phyloP scores from a whole-genome alignment of 345 rosid genomes.

The Turnera subulata region DNA sequence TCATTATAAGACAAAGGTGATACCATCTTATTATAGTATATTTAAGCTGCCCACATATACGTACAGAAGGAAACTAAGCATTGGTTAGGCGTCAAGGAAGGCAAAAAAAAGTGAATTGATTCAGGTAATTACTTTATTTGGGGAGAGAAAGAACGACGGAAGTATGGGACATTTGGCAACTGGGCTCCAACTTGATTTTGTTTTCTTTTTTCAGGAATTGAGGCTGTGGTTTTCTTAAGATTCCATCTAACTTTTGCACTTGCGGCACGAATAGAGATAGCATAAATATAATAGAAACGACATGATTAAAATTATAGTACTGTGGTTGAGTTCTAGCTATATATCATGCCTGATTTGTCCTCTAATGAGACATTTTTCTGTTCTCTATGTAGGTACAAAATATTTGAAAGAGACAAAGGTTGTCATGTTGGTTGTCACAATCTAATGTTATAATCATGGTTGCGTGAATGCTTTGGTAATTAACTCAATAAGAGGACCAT shows the following conservation, averaged over 20 bases:
- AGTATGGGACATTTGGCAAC: neutral
- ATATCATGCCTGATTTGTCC: neutral
- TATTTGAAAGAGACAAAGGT: conserved; percentile 10
- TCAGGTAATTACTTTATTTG: too few relatives aligned
- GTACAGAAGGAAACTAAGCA: too few relatives aligned
- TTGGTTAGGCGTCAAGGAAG: too few relatives aligned
- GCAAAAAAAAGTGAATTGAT: too few relatives aligned
- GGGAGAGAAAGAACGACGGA: neutral
- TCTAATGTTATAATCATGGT: conserved; percentile 9
- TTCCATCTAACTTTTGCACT: conserved; percentile 18
- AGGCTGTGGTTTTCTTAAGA: conserved; percentile 19
- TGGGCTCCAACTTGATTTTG: conserved; percentile 12
- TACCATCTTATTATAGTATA: too few relatives aligned
- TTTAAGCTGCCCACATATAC: too few relatives aligned
- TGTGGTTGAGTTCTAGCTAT: neutral
- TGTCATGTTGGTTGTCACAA: conserved; percentile 14
- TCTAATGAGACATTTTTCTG: neutral
- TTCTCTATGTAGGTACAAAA: neutral
- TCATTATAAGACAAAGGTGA: too few relatives aligned
- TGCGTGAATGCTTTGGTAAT: conserved; percentile 10
- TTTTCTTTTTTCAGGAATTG: conserved; percentile 4
- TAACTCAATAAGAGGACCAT: too few relatives aligned
- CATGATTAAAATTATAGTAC: neutral
- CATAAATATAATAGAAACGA: neutral
- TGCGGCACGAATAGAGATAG: neutral